Base-by-base conservation (phyloP, 352 stramenopile genomes). In the Plasmopara viticola region DNA sequence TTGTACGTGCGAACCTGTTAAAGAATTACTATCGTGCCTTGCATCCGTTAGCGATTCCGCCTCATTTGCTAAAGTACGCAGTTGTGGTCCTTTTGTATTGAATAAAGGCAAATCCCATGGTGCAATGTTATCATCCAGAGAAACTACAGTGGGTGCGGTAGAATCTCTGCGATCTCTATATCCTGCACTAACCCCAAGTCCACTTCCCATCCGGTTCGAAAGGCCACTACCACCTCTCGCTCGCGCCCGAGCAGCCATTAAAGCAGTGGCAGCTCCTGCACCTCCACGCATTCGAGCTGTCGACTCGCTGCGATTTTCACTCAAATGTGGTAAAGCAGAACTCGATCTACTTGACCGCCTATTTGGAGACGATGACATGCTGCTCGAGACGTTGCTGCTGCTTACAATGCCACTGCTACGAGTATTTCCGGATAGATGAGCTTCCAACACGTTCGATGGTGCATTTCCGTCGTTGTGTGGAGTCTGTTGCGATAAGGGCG, bases 21-120 rank as follows among this genome's bases (percentile, higher is more conserved):
- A 41, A 53, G n/a, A 4, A 18, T 15, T 31, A 10, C 6, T 13
- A 42, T 51, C 39, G 3, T 37, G 37, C 35, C 9, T 37, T 34
- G 30, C 38, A 12, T 17, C 39, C 43, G 34, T 1, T 28, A 45
- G 62, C 9, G 45, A 47, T 46, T 63, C 42, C 15, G 38, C 30
- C 44, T 28, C 56, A 45, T 56, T 51, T 9, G n/a, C 47, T 51
- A 50, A 49, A 29, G 14, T 30, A 35, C 59, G 56, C 37, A 70
- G 48, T 10, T 60, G 56, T 15, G 64, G 57, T 47, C 48, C 64
- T 49, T 73, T 73, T 4, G 39, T 64, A 35, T 70, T 73, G 9
- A 38, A 51, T 4, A 91, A 61, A 6, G 80, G 80, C 5, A 91
- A 55, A 58, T 91, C 80, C 80, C 80, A 91, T 29, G 80, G 80